Conservation (phyloP, 208 protist genomes). For the Acanthamoeba sp. region DNA sequence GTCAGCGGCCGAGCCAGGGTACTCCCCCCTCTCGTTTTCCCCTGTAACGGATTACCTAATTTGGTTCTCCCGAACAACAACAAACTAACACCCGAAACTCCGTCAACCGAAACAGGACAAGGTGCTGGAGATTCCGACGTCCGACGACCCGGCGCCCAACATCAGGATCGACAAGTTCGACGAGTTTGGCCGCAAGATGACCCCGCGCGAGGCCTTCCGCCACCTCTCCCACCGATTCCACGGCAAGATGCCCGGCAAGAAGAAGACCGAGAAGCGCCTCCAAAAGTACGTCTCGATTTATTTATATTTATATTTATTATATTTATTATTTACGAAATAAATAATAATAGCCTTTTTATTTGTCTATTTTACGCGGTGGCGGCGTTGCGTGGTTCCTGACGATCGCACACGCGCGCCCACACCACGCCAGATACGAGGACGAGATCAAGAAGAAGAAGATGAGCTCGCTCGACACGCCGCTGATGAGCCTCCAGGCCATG, state of each 20-base stretch:
- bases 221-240: slow-evolving; percentile 73
- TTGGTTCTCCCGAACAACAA: too few species aligned
- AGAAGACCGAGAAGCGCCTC: slow-evolving; percentile 70
- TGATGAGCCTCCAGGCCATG: slow-evolving; percentile 57
- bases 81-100: too few species aligned
- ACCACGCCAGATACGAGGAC: slow-evolving; percentile 13
- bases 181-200: slow-evolving; percentile 65
- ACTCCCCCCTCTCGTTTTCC: not conserved
- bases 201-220: slow-evolving; percentile 61
- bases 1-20: slow-evolving; percentile 39
- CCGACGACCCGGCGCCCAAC: slow-evolving; percentile 55
- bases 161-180: slow-evolving; percentile 69
- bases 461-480: slow-evolving; percentile 64
- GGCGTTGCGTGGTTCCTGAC: too few species aligned
- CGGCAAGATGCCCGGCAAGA: slow-evolving; percentile 77
- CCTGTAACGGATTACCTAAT: too few species aligned
- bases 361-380: too few species aligned
- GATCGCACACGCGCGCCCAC: not conserved
- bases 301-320: too few species aligned
- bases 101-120: slow-evolving; percentile 25
- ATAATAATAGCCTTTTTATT: too few species aligned
- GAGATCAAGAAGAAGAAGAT: slow-evolving; percentile 70
- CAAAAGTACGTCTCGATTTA: not conserved
- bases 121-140: slow-evolving; percentile 1
- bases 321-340: too few species aligned